Conservation (phyloP, 2,329 filamentous ascomycete genomes). For the Colletotrichum orchidophilum region DNA sequence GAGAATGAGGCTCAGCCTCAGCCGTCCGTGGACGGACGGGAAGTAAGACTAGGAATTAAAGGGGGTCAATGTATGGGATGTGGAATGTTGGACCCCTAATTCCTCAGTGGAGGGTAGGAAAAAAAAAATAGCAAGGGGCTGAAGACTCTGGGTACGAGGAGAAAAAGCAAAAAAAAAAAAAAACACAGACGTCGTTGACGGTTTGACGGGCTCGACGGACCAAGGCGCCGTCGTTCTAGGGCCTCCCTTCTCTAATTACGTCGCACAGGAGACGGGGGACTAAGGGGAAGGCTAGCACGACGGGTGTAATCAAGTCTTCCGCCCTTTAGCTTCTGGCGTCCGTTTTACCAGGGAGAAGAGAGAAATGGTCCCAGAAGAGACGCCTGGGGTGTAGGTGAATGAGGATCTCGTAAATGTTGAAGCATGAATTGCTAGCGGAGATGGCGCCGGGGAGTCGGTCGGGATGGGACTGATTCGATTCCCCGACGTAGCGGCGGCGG, state of each 20-base stretch:
- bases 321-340: not conserved
- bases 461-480: not conserved
- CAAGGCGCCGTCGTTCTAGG: not conserved
- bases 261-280: not conserved
- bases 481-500: not conserved
- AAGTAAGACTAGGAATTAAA: not conserved
- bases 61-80: not conserved
- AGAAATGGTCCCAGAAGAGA: not conserved
- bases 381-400: not conserved
- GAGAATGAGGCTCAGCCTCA: not conserved
- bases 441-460: not conserved
- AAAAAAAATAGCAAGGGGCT: not conserved
- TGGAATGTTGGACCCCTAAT: constrained; percentile 6
- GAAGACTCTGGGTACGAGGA: not conserved
- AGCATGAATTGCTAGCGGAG: not conserved
- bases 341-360: not conserved
- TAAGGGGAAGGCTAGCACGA: not conserved
- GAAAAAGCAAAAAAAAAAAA: not conserved
- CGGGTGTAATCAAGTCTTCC: not conserved
- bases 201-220: not conserved
- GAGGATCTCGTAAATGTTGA: not conserved
- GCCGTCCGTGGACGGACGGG: not conserved
- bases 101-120: not conserved
- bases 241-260: not conserved
- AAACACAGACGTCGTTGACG: not conserved